Percentiles rank a stretch among this genome's conserved stretches.
Conservation (phyloP, 192 early-diverging fungal species). For the Spizellomyces punctatus region DNA sequence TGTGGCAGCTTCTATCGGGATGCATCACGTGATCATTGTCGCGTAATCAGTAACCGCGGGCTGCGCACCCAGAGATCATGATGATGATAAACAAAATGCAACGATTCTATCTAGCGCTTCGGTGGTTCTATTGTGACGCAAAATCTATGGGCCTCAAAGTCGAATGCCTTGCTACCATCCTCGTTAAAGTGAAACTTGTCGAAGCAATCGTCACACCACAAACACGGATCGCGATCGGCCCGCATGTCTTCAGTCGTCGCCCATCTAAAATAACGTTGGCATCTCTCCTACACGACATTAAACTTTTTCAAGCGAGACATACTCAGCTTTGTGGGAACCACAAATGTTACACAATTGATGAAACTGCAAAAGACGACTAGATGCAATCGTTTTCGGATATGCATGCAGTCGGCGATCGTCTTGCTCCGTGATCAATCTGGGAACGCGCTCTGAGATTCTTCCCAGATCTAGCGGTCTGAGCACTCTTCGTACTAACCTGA, state of each 20-base stretch:
- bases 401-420: background rate
- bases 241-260: slow-evolving; percentile 72
- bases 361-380: no score
- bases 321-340: slow-evolving; percentile 12
- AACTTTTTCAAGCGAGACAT: background rate
- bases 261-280: slow-evolving; percentile 37
- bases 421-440: background rate
- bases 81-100: no score
- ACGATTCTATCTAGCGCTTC: no score
- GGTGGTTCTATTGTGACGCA: background rate
- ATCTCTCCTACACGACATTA: background rate
- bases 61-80: no score
- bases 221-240: slow-evolving; percentile 67
- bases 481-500: slow-evolving; percentile 56
- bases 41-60: no score
- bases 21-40: no score
- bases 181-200: slow-evolving; percentile 68
- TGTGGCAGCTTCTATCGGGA: no score
- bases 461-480: background rate
- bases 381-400: no score
- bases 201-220: slow-evolving; percentile 75
- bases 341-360: slow-evolving; percentile 4
- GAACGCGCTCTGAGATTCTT: background rate
- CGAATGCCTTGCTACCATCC: slow-evolving; percentile 28
- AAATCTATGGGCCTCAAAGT: slow-evolving; percentile 12